Evolutionary conservation across 176 grass and related monocot species (phyloP), one percentile per base, ranked within the genome.

Genomic region (Pharus latifolius): DNA sequence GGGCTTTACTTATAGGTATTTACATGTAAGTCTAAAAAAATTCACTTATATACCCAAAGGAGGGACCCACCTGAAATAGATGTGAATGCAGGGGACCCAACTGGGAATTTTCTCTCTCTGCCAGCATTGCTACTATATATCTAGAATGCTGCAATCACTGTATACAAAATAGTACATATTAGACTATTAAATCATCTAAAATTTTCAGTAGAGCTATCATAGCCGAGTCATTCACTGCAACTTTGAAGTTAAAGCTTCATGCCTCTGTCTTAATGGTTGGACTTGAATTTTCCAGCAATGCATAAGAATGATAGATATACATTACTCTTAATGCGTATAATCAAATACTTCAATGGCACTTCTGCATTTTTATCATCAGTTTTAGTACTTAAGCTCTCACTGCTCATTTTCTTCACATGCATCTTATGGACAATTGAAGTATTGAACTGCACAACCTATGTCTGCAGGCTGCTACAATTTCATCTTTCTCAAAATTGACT

Each of bases 401-500:
- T 22, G 49, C 34, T 47, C 7, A 52, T 44, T 29, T 69, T 51
- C 69, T 16, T 33, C 18, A 47, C 16, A 6, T 41, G 51, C 18
- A 26, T 49, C 13, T 65, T 63, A 16, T 44, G 47, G 30, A 22
- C 67, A 54, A 67, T 41, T 55, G 56, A 3, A 0, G 48, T 28
- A 57, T 3, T 25, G 40, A 56, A 42, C 18, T 26, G 61, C n/a
- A 17, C 46, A 43, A 71, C 54, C 15, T 83, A 29, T 47, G 18
- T 65, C 28, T 29, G 47, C 75, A 98, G 94, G 84, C 84, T 71
- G 54, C 81, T 75, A 64, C 67, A 64, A 72, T 88, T 78, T 60
- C 78, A 20, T 61, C 87, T 56, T 92, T 90, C 49, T 85, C 94
- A 54, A 93, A 85, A 73, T 74, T 98, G 81, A 83, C 84, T 46